Conservation (phyloP, 768 basidiomycete species). For the Sarcomyxa edulis region DNA sequence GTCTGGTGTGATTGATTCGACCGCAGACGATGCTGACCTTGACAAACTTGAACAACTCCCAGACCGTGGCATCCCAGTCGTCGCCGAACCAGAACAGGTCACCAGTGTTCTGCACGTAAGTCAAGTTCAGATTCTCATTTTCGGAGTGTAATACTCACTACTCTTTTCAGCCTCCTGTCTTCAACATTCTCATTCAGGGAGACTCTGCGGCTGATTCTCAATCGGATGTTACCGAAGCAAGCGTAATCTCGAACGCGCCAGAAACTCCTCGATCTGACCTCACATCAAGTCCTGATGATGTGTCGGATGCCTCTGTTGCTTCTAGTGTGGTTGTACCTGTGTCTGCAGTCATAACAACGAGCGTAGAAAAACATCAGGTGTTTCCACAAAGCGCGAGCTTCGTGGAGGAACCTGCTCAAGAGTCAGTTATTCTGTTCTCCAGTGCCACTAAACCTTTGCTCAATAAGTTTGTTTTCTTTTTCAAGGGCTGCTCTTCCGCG, state of each 20-base stretch:
- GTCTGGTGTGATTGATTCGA: no score
- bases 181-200: neutral
- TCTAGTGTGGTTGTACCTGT: conserved; percentile 1
- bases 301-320: neutral
- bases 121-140: neutral
- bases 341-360: neutral
- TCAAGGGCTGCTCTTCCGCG: conserved; percentile 11
- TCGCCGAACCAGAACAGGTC: neutral
- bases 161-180: neutral
- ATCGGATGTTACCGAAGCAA: neutral
- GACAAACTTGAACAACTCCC: conserved; percentile 13
- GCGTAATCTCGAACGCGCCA: neutral
- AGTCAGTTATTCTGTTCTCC: conserved; percentile 1
- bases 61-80: conserved; percentile 3
- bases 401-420: conserved; percentile 4
- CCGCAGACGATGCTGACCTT: conserved; percentile 10
- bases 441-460: neutral
- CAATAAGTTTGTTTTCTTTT: conserved; percentile 1
- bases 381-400: conserved; percentile 11
- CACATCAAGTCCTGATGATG: neutral
- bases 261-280: neutral
- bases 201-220: neutral
- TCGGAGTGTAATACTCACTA: neutral
- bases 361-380: conserved; percentile 5
- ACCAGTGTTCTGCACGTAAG: neutral